Evolutionary conservation across 257 asterid genomes (phyloP).

Genomic region (Misopates orontium): DNA sequence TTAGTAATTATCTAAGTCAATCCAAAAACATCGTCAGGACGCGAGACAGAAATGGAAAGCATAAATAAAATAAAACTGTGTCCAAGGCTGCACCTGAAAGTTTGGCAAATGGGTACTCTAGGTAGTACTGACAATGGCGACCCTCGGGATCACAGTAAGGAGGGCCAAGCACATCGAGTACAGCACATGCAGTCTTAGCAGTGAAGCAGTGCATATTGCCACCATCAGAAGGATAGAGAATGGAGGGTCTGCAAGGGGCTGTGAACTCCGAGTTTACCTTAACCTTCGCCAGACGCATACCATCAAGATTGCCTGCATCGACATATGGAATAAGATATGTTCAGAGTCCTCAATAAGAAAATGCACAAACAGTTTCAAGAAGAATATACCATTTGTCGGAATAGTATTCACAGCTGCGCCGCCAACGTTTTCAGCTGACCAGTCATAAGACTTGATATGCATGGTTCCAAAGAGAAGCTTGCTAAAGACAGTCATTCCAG

Average conservation of each 20-base stretch:
- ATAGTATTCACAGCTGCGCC: conserved; percentile 22
- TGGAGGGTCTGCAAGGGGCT: conserved; percentile 60
- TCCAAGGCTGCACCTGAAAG: conserved; percentile 47
- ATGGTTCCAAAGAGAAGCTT: conserved; percentile 85
- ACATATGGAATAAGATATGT: conserved; percentile 11
- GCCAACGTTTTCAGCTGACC: conserved; percentile 38
- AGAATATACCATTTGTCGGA: conserved; percentile 41
- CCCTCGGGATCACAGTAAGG: conserved; percentile 85
- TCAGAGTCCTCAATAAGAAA: too few species aligned
- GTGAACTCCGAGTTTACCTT: conserved; percentile 67
- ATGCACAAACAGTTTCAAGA: not conserved
- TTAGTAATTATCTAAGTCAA: too few species aligned
- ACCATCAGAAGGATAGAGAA: conserved; percentile 78
- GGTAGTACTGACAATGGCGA: conserved; percentile 81
- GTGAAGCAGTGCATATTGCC: conserved; percentile 90
- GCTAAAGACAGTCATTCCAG: conserved; percentile 93
- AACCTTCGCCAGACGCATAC: conserved; percentile 55
- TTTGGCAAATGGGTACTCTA: conserved; percentile 50
- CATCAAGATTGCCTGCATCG: conserved; percentile 33
- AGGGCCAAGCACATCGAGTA: conserved; percentile 91
- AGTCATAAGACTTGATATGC: conserved; percentile 82
- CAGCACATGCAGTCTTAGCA: conserved; percentile 79
- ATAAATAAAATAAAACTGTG: too few species aligned
- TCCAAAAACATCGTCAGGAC: too few species aligned
- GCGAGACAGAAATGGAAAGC: too few species aligned